Evolutionary conservation across 768 basidiomycete species (phyloP).

Genomic region (Lactarius deliciosus): DNA sequence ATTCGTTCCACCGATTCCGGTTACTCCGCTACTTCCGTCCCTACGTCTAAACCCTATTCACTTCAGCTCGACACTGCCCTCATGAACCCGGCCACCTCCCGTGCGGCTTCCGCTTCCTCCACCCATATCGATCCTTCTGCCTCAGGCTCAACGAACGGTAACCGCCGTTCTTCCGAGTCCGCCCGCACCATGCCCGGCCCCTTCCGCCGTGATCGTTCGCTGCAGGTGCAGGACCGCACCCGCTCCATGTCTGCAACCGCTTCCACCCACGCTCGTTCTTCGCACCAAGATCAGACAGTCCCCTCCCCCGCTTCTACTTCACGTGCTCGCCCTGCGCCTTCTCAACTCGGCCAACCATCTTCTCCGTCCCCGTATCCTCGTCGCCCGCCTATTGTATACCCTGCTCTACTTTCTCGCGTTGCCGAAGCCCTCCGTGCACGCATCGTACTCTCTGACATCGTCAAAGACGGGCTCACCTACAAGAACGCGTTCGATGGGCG

Average conservation of each 20-base stretch:
- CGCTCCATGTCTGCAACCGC: conserved; percentile 75
- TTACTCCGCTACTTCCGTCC: conserved; percentile 31
- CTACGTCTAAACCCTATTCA: conserved; percentile 44
- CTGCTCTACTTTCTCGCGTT: conserved; percentile 93
- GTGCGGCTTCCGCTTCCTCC: conserved; percentile 39
- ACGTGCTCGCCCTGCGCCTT: conserved; percentile 38
- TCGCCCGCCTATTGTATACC: conserved; percentile 82
- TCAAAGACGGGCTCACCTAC: conserved; percentile 96
- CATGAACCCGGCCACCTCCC: conserved; percentile 28
- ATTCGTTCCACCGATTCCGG: conserved; percentile 41
- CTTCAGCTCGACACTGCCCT: conserved; percentile 59
- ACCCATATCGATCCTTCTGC: conserved; percentile 38
- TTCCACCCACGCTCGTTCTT: conserved; percentile 46
- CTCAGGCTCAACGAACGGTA: conserved; percentile 34
- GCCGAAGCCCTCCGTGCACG: conserved; percentile 91
- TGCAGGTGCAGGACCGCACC: conserved; percentile 70
- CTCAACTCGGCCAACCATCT: conserved; percentile 35
- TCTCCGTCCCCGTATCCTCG: conserved; percentile 35
- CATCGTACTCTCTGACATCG: conserved; percentile 69
- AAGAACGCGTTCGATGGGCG: conserved; percentile 96
- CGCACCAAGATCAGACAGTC: conserved; percentile 38
- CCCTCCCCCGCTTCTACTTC: conserved; percentile 33
- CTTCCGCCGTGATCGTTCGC: conserved; percentile 57
- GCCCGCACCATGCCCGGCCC: conserved; percentile 56
- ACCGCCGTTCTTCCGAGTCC: conserved; percentile 70